These are phyloP conservation scores for Vigna trinervia DNA, from an alignment of 306 rosid species.

Conservation along the genomic window DNA sequence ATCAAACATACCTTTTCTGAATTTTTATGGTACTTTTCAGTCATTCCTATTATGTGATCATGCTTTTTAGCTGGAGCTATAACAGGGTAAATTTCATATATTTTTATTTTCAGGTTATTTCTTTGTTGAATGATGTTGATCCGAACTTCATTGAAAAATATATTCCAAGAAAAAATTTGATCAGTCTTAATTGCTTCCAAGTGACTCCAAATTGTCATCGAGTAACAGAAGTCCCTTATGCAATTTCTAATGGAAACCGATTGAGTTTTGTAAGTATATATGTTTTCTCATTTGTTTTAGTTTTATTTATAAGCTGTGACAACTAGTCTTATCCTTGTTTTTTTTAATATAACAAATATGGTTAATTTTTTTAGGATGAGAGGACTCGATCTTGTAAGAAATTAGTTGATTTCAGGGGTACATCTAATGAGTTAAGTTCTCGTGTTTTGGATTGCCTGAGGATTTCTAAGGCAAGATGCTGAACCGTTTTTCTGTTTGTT, in stretches of 20 bases:
- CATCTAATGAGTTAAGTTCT: constrained; percentile 75
- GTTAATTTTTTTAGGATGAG: constrained; percentile 68
- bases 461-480: constrained; percentile 79
- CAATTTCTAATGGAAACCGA: constrained; percentile 64
- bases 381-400: constrained; percentile 79
- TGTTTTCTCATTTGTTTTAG: constrained; percentile 30
- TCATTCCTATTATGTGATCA: constrained; percentile 16
- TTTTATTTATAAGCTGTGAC: constrained; percentile 22
- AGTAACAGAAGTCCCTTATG: constrained; percentile 69
- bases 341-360: constrained; percentile 1
- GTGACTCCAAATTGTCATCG: constrained; percentile 93
- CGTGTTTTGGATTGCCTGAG: constrained; percentile 83
- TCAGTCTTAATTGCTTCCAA: constrained; percentile 63
- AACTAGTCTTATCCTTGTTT: constrained; percentile 25
- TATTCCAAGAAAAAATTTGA: constrained; percentile 62
- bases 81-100: constrained; percentile 15
- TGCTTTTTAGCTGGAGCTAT: constrained; percentile 30
- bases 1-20: background rate
- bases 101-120: constrained; percentile 66
- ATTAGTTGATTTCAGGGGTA: constrained; percentile 85
- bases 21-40: constrained; percentile 14
- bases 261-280: constrained; percentile 70
- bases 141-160: constrained; percentile 60
- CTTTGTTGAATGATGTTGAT: constrained; percentile 73
- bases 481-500: background rate